Conservation (phyloP, 148 eudicot genomes). For the Nepenthes gracilis region DNA sequence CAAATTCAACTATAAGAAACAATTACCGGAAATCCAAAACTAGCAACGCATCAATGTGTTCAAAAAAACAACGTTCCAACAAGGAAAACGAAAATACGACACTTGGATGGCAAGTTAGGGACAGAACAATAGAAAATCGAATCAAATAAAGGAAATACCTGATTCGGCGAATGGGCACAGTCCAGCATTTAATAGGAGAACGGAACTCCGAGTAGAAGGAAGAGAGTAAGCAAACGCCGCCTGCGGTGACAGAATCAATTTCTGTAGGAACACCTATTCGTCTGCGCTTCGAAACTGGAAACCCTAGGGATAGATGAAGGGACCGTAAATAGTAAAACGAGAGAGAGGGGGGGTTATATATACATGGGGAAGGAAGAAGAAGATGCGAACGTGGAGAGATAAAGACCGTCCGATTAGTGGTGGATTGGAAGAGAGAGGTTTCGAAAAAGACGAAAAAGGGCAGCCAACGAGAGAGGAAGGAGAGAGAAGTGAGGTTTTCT, state of each 20-base stretch:
- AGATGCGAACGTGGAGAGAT: slow-evolving; percentile 26
- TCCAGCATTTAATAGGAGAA: not conserved
- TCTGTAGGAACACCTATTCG: not conserved
- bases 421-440: not conserved
- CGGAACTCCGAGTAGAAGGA: slow-evolving; percentile 2
- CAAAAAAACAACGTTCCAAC: not conserved
- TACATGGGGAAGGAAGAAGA: slow-evolving; percentile 15
- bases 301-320: slow-evolving; percentile 31
- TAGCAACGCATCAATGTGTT: not conserved
- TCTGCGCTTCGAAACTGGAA: slow-evolving; percentile 1
- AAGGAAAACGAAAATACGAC: not conserved
- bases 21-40: not conserved
- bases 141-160: slow-evolving; percentile 19
- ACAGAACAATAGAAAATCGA: not conserved
- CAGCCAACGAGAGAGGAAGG: not conserved
- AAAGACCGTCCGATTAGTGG: slow-evolving; percentile 21
- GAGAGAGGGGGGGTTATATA: slow-evolving; percentile 9
- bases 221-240: slow-evolving; percentile 2
- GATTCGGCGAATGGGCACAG: not conserved
- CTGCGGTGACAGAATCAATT: slow-evolving; percentile 3
- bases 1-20: slow-evolving; percentile 4
- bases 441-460: no score
- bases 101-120: not conserved
- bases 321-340: slow-evolving; percentile 1
- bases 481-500: no score